Evolutionary conservation across 192 early-diverging fungal genomes (phyloP).

Genomic region (Dimargaris cristalligena): DNA sequence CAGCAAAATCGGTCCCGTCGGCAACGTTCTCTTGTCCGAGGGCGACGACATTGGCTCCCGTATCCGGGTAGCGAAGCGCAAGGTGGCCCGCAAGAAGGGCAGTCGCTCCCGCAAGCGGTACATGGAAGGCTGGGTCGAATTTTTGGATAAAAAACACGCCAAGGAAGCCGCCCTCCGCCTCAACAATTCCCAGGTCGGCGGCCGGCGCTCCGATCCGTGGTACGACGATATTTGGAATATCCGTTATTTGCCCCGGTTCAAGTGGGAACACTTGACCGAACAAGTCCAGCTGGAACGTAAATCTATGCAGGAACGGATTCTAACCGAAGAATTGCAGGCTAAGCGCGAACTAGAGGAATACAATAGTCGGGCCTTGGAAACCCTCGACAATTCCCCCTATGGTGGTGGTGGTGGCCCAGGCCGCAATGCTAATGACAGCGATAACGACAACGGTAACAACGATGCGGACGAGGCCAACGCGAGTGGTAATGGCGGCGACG

Average conservation of each 20-base stretch:
- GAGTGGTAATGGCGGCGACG: too few species aligned
- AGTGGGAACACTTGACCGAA: conserved; percentile 90
- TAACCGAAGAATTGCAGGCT: not conserved
- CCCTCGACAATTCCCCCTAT: too few species aligned
- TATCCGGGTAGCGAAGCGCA: conserved; percentile 30
- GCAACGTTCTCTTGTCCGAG: conserved; percentile 68
- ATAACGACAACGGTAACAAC: too few species aligned
- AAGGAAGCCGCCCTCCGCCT: conserved; percentile 53
- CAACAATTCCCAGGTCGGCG: conserved; percentile 75
- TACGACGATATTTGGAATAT: conserved; percentile 96
- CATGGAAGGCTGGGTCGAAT: conserved; percentile 95
- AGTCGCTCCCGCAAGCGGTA: conserved; percentile 74
- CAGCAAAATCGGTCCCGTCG: conserved; percentile 52
- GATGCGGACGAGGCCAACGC: too few species aligned
- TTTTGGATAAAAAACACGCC: conserved; percentile 81
- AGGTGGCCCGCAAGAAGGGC: conserved; percentile 59
- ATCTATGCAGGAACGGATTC: not conserved
- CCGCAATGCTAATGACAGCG: too few species aligned
- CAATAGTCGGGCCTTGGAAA: not conserved
- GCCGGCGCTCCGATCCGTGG: conserved; percentile 69
- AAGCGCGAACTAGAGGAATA: not conserved
- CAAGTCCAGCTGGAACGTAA: conserved; percentile 31
- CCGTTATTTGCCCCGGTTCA: conserved; percentile 89
- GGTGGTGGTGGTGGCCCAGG: too few species aligned
- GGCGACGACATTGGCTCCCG: conserved; percentile 38